Evolutionary conservation across 176 grass and related monocot species (phyloP), one percentile per base, ranked within the genome.

Genomic region (Pontederia paniculata): DNA sequence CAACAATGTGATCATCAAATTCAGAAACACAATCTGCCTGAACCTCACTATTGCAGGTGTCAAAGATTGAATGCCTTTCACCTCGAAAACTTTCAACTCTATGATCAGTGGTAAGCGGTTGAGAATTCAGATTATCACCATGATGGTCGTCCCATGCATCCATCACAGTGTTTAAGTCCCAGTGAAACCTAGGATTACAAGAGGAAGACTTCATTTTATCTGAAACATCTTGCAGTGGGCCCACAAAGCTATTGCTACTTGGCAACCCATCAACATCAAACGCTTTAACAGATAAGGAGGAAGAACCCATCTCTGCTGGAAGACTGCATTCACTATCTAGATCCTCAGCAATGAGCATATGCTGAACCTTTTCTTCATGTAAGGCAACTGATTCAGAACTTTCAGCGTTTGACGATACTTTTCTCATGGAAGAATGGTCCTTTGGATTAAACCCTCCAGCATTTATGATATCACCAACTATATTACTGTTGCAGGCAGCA

Each of bases 161-260:
- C 91, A 90, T 97, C 23, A 63, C 74, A 65, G 82, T 73, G 21
- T 98, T 98, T 72, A 98, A 80, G 87, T 98, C 87, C 93, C 93
- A 98, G 23, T 91, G 82, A 77, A 98, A 63, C 57, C 87, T 84
- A 69, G 66, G 82, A 81, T 83, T 80, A 67, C 31, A 54, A 71
- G 72, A 50, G 2, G 18, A 54, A 63, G n/a, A 52, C n/a, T 68
- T 72, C 50, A 52, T 65, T 45, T 81, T 72, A 20, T 54, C 56
- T 44, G 41, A 21, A 78, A 19, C 54, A 66, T 76, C 50, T 65
- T 74, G 49, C 42, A 63, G 78, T 57, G 52, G 58, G 17, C 41
- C 77, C 28, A 43, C 23, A 52, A 17, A 62, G 66, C 52, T 75
- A 45, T 71, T 71, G 64, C 31, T 48, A 65, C 60, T 75, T 21